phyloP scores from a whole-genome alignment of 1,284 basidiomycete genomes.

The Microstroma glucosiphilum region DNA sequence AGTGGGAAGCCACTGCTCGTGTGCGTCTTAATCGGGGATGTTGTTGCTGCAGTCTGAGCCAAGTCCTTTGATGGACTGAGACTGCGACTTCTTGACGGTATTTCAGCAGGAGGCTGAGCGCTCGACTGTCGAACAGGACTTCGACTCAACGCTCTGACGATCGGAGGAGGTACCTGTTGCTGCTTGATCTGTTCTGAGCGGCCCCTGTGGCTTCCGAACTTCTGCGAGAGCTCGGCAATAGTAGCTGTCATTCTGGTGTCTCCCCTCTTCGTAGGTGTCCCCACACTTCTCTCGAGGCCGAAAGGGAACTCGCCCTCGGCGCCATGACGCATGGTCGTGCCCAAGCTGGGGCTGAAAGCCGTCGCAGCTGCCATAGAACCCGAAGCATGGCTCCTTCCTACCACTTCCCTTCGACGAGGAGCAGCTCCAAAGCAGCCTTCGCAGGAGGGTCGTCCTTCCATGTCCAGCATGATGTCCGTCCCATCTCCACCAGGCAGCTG shows the following conservation, averaged over 20 bases:
- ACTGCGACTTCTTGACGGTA: too few species aligned
- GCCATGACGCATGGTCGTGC: slow-evolving; percentile 6
- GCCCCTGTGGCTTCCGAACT: slow-evolving; percentile 10
- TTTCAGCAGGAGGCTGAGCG: too few species aligned
- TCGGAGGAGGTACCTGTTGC: too few species aligned
- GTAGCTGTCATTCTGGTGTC: slow-evolving; percentile 27
- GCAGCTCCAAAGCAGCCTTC: slow-evolving; percentile 28
- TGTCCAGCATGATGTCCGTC: slow-evolving; percentile 25
- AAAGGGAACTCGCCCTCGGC: neutral
- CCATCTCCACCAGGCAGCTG: slow-evolving; percentile 12
- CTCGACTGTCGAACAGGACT: too few species aligned
- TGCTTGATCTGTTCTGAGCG: too few species aligned
- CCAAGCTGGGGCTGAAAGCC: slow-evolving; percentile 9
- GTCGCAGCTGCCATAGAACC: slow-evolving; percentile 11
- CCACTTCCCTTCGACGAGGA: neutral
- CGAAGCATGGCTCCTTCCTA: neutral
- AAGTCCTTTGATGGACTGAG: too few species aligned
- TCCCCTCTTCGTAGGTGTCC: neutral
- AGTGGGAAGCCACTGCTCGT: slow-evolving; percentile 13
- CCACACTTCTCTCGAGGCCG: neutral
- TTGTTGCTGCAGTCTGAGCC: too few species aligned
- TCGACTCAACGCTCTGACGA: too few species aligned
- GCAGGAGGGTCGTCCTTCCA: slow-evolving; percentile 32
- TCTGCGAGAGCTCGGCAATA: slow-evolving; percentile 34
- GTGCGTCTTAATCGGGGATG: too few species aligned